Evolutionary conservation across 441 rosid genomes (phyloP), one percentile per base, ranked within the genome.

Genomic region (Daphne laureola): DNA sequence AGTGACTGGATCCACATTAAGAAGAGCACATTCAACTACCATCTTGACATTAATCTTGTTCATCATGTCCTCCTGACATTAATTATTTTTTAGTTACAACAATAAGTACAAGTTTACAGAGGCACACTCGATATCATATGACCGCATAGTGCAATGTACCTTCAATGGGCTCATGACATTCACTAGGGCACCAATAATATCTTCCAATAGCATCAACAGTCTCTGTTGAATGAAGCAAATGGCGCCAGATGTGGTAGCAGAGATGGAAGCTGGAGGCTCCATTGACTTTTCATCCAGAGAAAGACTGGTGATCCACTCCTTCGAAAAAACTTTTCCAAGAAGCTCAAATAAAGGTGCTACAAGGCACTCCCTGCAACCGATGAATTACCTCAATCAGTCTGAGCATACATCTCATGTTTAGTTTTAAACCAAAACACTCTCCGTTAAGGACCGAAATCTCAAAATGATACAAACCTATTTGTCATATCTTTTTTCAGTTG

Each of bases 271-370:
- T 46, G 84, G 77, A 74, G 79, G 54, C 59, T 75, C 69, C 44
- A 64, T 63, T 53, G 62, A 21, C 25, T 66, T 65, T 49, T 74
- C 73, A 56, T 77, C 78, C 14, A 49, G 58, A 13, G 69, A 48
- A 43, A 66, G 51, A 51, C 62, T 53, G 55, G 50, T 59, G 27
- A 42, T 54, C 88, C 85, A 81, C 58, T 79, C 86, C 54, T 77
- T 61, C 0, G 78, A 80, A 72, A 78, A 75, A 2, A 71, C 58
- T 63, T 69, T 79, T 53, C 70, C 74, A 17, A 95, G 84, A 72
- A 95, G 84, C 78, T 77, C 78, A 73, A 86, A 84, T 68, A 95
- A 74, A 53, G 96, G 83, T 46, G 80, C 87, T 64, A 95, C 54
- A 18, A 91, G 86, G 61, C 59, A 73, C 57, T 78, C 87, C 96